Conservation (phyloP, 2,329 filamentous ascomycete genomes). For the Sporothrix globosa region DNA sequence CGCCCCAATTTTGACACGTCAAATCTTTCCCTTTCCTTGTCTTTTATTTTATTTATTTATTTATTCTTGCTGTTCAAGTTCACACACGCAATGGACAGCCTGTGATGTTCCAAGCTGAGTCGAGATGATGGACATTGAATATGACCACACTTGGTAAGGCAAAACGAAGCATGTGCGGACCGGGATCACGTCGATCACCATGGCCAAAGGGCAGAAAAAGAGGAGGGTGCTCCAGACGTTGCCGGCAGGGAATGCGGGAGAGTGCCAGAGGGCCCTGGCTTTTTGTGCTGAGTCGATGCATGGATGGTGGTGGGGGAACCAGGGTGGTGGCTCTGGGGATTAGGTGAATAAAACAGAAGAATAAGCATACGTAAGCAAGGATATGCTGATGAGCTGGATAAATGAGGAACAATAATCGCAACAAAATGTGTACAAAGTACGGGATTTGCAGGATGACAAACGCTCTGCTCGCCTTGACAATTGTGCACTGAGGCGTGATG, state of each 20-base stretch:
- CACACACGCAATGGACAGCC: neutral
- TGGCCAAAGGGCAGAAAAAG: neutral
- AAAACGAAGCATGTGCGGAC: neutral
- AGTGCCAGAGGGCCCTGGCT: constrained; percentile 2
- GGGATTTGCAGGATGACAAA: neutral
- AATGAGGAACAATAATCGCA: neutral
- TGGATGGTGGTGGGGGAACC: constrained; percentile 10
- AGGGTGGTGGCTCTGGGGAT: neutral
- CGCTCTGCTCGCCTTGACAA: neutral
- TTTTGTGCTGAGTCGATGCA: neutral
- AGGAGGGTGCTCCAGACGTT: neutral
- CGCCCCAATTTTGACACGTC: constrained; percentile 20
- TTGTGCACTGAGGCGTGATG: no score
- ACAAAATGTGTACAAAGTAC: no score
- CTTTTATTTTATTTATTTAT: no score
- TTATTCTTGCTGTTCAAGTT: no score
- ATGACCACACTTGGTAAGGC: neutral
- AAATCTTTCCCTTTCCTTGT: neutral
- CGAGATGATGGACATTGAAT: neutral
- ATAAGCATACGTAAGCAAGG: constrained; percentile 14
- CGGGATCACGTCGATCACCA: constrained; percentile 7
- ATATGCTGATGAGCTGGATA: neutral
- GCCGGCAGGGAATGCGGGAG: constrained; percentile 14
- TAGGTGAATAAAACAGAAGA: neutral
- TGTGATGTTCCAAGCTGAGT: neutral